Evolutionary conservation across 163 green algal genomes (phyloP).

Genomic region (Coccomyxa subellipsoidea): DNA sequence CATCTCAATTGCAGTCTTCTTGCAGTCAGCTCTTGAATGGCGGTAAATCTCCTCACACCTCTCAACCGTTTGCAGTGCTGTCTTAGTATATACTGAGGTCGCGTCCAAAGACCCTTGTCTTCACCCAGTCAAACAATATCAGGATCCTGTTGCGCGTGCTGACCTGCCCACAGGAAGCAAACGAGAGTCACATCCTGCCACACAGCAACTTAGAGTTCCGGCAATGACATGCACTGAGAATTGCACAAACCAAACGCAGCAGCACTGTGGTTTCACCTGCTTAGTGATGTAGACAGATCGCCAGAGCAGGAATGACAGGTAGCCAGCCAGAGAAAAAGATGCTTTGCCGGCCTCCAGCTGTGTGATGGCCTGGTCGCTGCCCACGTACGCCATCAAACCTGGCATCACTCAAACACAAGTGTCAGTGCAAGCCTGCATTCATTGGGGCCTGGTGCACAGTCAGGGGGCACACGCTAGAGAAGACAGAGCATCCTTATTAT

Average conservation of each 20-base stretch:
- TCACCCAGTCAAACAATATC: slow-evolving; percentile 70
- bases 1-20: no score
- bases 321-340: slow-evolving; percentile 41
- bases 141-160: slow-evolving; percentile 70
- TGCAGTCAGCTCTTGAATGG: no score
- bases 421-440: no score
- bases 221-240: neutral
- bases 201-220: neutral
- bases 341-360: slow-evolving; percentile 43
- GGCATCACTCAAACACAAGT: neutral
- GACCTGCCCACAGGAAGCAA: neutral
- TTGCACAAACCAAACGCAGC: neutral
- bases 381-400: slow-evolving; percentile 12
- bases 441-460: no score
- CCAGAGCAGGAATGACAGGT: slow-evolving; percentile 60
- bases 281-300: slow-evolving; percentile 73
- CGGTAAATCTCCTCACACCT: neutral
- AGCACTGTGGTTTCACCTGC: slow-evolving; percentile 39
- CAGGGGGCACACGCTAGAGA: no score
- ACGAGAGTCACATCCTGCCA: neutral
- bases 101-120: slow-evolving; percentile 53
- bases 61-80: neutral
- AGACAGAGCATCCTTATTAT: no score
- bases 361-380: slow-evolving; percentile 54
- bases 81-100: slow-evolving; percentile 53